Base-by-base conservation (phyloP, 768 basidiomycete species). In the Phanerochaete carnosa region DNA sequence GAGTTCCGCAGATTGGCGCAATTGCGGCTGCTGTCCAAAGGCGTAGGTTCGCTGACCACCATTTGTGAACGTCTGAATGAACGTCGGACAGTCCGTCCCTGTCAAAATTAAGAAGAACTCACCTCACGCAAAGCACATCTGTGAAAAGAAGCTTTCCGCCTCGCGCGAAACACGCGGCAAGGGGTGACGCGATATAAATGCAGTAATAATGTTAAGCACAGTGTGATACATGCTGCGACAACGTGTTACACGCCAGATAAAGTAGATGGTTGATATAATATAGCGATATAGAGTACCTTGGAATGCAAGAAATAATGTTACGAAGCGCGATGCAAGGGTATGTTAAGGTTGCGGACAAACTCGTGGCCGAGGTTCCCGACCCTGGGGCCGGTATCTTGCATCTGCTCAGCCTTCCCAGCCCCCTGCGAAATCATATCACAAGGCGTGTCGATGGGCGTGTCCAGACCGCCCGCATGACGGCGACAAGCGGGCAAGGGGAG, bases 161-260 rank as follows among this genome's bases (percentile, higher is more conserved):
- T 67, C 61, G 61, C 63, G 60, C 58, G 37, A 52, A 63, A 66
- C 69, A 70, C 65, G 69, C 62, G 23, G 51, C 43, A 37, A 43
- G 19, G 39, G 19, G 11, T 19, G 39, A 43, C 35, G 53, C 43
- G 52, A 57, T 55, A 32, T 55, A 45, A 60, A 28, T 32, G 23
- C 25, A 23, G 39, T 43, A 30, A 39, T 53, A 56, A 59, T 35
- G 45, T 25, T 28, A 46, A 49, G 26, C 49, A 26, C 37, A 51
- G 22, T 55, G 55, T 19, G 39, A 58, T 43, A 63, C 62, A 63
- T 50, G 65, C 58, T 37, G 32, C 55, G 49, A 45, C 63, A 62
- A 53, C 65, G 61, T 64, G 64, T 58, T 49, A 22, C 29, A 29
- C 33, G 55, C 30, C 50, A 45, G 51, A 52, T 29, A 13, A 59